phyloP scores from a whole-genome alignment of 495 filamentous ascomycete species.

The Cairneyella variabilis region DNA sequence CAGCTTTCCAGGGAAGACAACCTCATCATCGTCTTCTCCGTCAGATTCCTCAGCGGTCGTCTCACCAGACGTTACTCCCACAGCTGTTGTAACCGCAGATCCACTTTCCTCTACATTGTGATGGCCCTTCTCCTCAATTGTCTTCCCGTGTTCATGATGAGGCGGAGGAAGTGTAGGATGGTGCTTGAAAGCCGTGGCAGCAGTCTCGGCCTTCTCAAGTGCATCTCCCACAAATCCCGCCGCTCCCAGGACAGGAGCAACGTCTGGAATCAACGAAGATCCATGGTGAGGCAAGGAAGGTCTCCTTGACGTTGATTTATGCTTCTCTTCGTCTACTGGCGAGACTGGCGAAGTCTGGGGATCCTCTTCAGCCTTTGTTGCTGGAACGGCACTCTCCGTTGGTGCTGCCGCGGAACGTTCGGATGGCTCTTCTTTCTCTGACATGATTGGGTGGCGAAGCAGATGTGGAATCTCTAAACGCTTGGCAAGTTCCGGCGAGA shows the following conservation, averaged over 20 bases:
- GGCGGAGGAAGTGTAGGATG: not conserved
- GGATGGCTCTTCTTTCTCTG: not conserved
- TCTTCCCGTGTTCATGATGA: not conserved
- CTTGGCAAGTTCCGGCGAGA: too few species aligned
- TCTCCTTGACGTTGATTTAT: constrained; percentile 20
- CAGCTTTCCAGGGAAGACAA: constrained; percentile 39
- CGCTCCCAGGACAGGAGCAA: constrained; percentile 8
- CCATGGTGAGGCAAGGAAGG: constrained; percentile 4
- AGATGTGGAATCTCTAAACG: too few species aligned
- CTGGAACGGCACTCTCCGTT: constrained; percentile 18
- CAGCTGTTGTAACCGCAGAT: not conserved
- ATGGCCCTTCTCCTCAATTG: not conserved
- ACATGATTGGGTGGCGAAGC: constrained; percentile 1
- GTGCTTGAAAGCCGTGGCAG: constrained; percentile 14
- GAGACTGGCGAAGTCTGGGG: constrained; percentile 1
- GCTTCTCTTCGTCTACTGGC: constrained; percentile 9
- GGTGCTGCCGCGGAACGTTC: not conserved
- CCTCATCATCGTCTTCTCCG: constrained; percentile 15
- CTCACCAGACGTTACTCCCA: not conserved
- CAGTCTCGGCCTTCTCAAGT: constrained; percentile 10
- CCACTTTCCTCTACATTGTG: constrained; percentile 7
- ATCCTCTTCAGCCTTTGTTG: constrained; percentile 1
- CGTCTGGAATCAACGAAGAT: constrained; percentile 9
- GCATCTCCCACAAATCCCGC: constrained; percentile 10
- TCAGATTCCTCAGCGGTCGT: not conserved